Evolutionary conservation across 2,329 filamentous ascomycete genomes (phyloP).

Genomic region (Clarireedia paspali): DNA sequence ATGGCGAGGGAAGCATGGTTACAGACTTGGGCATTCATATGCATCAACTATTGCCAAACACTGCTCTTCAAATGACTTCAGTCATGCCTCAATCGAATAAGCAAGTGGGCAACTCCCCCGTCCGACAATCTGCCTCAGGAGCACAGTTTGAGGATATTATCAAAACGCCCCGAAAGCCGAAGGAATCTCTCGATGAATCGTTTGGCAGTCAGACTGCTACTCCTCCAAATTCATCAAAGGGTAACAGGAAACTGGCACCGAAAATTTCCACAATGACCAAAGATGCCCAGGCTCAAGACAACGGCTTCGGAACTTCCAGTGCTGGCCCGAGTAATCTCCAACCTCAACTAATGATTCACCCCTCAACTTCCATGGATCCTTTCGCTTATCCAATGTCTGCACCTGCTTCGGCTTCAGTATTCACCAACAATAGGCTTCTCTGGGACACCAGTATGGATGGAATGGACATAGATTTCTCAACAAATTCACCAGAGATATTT

Average conservation of each 20-base stretch:
- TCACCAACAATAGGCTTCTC: slow-evolving; percentile 38
- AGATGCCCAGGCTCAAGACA: slow-evolving; percentile 23
- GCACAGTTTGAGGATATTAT: slow-evolving; percentile 24
- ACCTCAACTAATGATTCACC: slow-evolving; percentile 41
- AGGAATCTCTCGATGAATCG: slow-evolving; percentile 28
- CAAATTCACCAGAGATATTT: slow-evolving; percentile 29
- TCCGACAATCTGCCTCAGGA: slow-evolving; percentile 25
- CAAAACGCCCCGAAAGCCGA: slow-evolving; percentile 35
- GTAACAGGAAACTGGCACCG: slow-evolving; percentile 46
- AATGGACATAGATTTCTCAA: slow-evolving; percentile 53
- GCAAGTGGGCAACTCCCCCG: slow-evolving; percentile 51
- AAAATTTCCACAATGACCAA: slow-evolving; percentile 27
- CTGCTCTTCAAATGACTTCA: slow-evolving; percentile 47
- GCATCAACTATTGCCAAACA: slow-evolving; percentile 49
- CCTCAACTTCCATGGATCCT: slow-evolving; percentile 46
- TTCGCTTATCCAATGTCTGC: slow-evolving; percentile 55
- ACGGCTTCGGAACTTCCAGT: slow-evolving; percentile 23
- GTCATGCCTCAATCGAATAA: slow-evolving; percentile 44
- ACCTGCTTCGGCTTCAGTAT: slow-evolving; percentile 41
- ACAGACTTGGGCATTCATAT: slow-evolving; percentile 52
- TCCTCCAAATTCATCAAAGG: slow-evolving; percentile 52
- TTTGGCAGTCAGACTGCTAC: slow-evolving; percentile 45
- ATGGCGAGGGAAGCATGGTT: slow-evolving; percentile 38
- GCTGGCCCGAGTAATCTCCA: slow-evolving; percentile 23
- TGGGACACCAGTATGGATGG: slow-evolving; percentile 46